Base-by-base conservation (phyloP, 352 stramenopile species). In the Globisporangium nagaii region DNA sequence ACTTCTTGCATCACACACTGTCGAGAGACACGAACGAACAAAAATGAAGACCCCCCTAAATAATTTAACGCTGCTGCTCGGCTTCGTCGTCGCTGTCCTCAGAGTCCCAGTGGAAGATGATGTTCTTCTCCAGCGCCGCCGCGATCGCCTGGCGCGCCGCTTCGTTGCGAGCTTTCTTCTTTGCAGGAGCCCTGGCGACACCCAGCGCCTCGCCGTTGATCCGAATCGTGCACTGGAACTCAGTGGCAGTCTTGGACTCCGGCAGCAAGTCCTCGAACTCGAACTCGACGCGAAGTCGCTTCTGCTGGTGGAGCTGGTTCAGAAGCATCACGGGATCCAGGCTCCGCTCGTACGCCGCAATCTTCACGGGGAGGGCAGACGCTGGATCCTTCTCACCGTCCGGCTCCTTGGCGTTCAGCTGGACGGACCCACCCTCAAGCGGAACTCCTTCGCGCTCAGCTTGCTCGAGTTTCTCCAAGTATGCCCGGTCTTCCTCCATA, bases 101-200 rank as follows among this genome's bases (percentile, higher is more conserved):
- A 11, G 15, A n/a, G 17, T 67, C 53, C 55, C 61, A 87, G 44
- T 70, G 67, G 28, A 69, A 53, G 6, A 75, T 43, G 20, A 73
- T 40, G 9, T 73, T 75, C 50, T 70, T 78, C 45, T 92, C 79
- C 48, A 93, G 62, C 6, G 84, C 90, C 47, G 76, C 66, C 31
- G 82, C 84, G 58, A 97, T 70, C 59, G 95, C 74, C 24, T 86
- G 62, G 19, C 60, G 58, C 0, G 75, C 78, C n/a, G 74, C 79
- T 45, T 79, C 65, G 7, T 51, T 53, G 39, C 72, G 73, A 15
- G 89, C 81, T 58, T 97, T 98, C 66, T 93, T 90, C 59, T 96
- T 96, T 36, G 79, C 70, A 1, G 89, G 62, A 2, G 70, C 81
- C 6, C 56, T 68, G 0, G 64, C 64, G 13, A 58, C 50, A 22